phyloP scores from a whole-genome alignment of 768 basidiomycete species.

The Rhizopogon sp. region DNA sequence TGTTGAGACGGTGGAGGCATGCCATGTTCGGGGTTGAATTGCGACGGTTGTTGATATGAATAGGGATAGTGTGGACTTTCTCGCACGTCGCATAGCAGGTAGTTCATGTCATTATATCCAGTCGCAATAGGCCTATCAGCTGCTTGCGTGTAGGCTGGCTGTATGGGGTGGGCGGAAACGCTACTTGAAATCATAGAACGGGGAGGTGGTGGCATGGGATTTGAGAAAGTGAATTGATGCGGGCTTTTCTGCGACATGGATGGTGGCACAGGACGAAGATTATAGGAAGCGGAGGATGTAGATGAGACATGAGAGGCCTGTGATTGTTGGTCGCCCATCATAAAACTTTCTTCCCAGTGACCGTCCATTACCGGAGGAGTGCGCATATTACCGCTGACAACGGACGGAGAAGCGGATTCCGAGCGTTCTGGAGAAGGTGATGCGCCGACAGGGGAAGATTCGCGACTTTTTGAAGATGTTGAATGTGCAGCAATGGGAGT shows the following conservation, averaged over 20 bases:
- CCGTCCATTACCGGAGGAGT: constrained; percentile 45
- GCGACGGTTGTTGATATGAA: constrained; percentile 44
- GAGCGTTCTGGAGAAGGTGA: constrained; percentile 39
- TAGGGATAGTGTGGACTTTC: constrained; percentile 47
- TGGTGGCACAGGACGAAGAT: constrained; percentile 37
- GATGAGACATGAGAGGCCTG: constrained; percentile 30
- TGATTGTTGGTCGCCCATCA: constrained; percentile 42
- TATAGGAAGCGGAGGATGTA: constrained; percentile 40
- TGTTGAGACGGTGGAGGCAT: constrained; percentile 39
- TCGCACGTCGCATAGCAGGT: constrained; percentile 41
- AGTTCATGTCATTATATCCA: constrained; percentile 43
- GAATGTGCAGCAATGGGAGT: constrained; percentile 25
- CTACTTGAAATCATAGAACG: constrained; percentile 37
- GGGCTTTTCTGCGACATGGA: constrained; percentile 42
- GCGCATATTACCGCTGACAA: constrained; percentile 26
- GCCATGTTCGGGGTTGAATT: constrained; percentile 37
- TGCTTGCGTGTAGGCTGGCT: constrained; percentile 41
- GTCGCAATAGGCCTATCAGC: constrained; percentile 45
- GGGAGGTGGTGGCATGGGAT: constrained; percentile 35
- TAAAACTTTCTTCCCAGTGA: constrained; percentile 54
- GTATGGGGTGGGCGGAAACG: constrained; percentile 33
- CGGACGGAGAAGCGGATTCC: constrained; percentile 29
- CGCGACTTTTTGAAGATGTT: constrained; percentile 46
- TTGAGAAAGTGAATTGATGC: constrained; percentile 38
- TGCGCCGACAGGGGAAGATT: constrained; percentile 61